Base-by-base conservation (phyloP, 768 basidiomycete genomes). In the Piloderma croceum region DNA sequence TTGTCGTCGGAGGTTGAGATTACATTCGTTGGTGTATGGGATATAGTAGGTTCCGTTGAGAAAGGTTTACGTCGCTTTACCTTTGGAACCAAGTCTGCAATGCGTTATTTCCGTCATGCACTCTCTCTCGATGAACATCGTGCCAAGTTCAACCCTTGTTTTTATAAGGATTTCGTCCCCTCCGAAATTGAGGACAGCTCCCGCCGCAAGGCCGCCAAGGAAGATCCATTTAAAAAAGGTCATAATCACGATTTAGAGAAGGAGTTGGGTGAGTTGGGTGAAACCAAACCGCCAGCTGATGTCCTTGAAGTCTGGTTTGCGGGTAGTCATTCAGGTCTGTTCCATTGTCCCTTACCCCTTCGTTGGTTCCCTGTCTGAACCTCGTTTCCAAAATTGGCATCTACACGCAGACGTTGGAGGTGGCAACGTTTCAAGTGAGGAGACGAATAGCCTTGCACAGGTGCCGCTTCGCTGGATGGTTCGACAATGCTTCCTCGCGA, bases 261-360 rank as follows among this genome's bases (percentile, higher is more conserved):
- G 37, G 57, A 57, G 2, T 46, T 60, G n/a, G 54, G 59, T 18
- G 64, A 74, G 24, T 57, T 72, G 7, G 75, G n/a, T n/a, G n/a
- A n/a, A n/a, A n/a, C n/a, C n/a, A n/a, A n/a, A n/a, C n/a, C n/a
- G n/a, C n/a, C n/a, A 37, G 86, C 85, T 1, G 63, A 87, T 43
- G 76, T 85, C 3, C 68, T 76, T 34, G 85, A 90, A 48, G 87
- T 90, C 1, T 89, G 87, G 86, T 90, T 90, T 49, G 59, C 83
- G 3, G 86, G 86, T 0, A 76, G 72, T 49, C 85, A 89, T 47
- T 75, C 74, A 33, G 83, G 85, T 83, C 47, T 21, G 70, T 60
- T 20, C 22, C 4, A 21, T n/a, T n/a, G n/a, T n/a, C n/a, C 12
- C 12, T 19, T 18, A 5, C 32, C 35, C 33, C 20, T 13, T 18